Evolutionary conservation across 306 rosid species (phyloP).

Genomic region (Boehmeria nivea): DNA sequence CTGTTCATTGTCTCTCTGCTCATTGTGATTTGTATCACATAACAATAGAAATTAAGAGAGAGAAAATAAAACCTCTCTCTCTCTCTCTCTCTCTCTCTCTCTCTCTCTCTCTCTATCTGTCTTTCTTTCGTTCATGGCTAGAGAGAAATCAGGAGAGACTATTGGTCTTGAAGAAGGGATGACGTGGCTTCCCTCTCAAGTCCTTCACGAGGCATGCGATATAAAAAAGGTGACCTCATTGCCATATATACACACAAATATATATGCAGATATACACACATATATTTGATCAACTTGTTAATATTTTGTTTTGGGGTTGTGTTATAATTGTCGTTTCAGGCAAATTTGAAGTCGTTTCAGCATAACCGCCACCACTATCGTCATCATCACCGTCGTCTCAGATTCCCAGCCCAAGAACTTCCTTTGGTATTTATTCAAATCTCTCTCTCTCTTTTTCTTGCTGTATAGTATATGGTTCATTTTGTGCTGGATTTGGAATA

Average conservation of each 20-base stretch:
- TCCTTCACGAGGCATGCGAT: slow-evolving; percentile 38
- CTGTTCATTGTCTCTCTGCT: slow-evolving; percentile 16
- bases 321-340: slow-evolving; percentile 7
- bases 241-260: not conserved
- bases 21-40: slow-evolving; percentile 19
- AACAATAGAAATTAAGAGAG: not conserved
- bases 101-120: not conserved
- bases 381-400: slow-evolving; percentile 9
- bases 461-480: not conserved
- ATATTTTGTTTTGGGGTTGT: not conserved
- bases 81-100: slow-evolving; percentile 5
- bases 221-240: slow-evolving; percentile 27
- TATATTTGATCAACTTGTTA: not conserved
- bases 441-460: not conserved
- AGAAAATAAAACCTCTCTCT: not conserved
- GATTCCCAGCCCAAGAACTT: slow-evolving; percentile 14
- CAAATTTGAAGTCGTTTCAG: slow-evolving; percentile 9
- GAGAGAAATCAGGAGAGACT: slow-evolving; percentile 18
- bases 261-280: not conserved
- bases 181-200: slow-evolving; percentile 55
- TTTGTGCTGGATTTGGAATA: too few species aligned
- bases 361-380: slow-evolving; percentile 4
- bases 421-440: slow-evolving; percentile 13
- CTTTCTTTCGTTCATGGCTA: too few species aligned
- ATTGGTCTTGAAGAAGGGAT: slow-evolving; percentile 55